Evolutionary conservation across 2,329 filamentous ascomycete genomes (phyloP).

Genomic region (Trichophyton simii): DNA sequence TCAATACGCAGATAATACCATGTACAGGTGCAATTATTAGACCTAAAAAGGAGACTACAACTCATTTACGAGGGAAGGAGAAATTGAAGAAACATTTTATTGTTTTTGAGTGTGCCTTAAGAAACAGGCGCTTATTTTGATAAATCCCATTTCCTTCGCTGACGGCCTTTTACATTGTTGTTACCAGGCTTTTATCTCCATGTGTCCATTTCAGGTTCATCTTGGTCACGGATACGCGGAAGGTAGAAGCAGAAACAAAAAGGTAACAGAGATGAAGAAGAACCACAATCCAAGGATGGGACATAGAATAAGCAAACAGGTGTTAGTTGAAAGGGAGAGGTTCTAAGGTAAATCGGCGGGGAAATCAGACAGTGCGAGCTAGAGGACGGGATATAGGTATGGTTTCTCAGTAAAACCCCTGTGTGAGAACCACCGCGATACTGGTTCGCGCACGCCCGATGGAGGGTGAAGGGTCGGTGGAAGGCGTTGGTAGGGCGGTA

Average conservation of each 20-base stretch:
- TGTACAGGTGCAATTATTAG: not conserved
- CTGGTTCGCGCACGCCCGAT: not conserved
- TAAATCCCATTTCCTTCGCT: constrained; percentile 2
- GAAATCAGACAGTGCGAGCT: not conserved
- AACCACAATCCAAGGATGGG: not conserved
- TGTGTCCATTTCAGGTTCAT: not conserved
- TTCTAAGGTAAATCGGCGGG: not conserved
- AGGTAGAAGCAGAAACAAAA: not conserved
- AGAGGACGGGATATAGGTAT: not conserved
- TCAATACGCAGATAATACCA: no score
- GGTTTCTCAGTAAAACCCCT: not conserved
- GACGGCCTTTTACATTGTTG: constrained; percentile 1
- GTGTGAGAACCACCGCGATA: not conserved
- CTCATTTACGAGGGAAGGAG: not conserved
- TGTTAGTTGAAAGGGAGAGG: not conserved
- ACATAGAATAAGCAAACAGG: constrained; percentile 9
- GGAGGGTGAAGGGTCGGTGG: not conserved
- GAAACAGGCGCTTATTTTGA: constrained; percentile 15
- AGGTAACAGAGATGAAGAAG: not conserved
- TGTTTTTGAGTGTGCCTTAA: constrained; percentile 11
- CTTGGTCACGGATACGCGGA: not conserved
- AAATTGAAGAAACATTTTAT: constrained; percentile 1
- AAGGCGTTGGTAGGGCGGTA: not conserved
- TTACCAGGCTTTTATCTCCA: not conserved
- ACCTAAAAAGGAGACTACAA: not conserved